Conservation (phyloP, 768 basidiomycete genomes). For the Mrakia blollopis region DNA sequence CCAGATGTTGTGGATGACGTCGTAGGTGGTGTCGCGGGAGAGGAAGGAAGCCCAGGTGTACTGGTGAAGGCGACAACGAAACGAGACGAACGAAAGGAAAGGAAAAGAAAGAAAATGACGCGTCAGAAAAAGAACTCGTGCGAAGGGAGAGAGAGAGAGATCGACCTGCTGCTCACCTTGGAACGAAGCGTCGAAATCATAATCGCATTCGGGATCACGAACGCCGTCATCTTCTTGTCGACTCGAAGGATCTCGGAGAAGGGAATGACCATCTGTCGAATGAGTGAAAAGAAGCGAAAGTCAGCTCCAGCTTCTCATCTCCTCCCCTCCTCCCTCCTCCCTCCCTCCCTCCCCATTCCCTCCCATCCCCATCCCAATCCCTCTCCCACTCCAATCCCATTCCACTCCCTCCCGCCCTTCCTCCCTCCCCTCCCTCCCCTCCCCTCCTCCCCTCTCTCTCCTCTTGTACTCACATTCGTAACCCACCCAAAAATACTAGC, state of each 20-base stretch:
- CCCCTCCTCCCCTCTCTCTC: too few relatives aligned
- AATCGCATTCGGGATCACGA: constrained; percentile 95
- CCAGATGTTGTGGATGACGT: constrained; percentile 96
- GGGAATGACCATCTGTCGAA: constrained; percentile 68
- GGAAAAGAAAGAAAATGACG: too few relatives aligned
- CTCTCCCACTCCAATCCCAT: too few relatives aligned
- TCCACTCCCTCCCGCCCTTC: too few relatives aligned
- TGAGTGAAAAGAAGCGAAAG: neutral
- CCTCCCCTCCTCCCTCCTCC: too few relatives aligned
- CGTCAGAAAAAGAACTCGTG: neutral
- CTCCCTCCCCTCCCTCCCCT: too few relatives aligned
- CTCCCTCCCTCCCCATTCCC: too few relatives aligned
- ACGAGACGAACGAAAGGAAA: neutral
- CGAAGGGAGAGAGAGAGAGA: neutral
- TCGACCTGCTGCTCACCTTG: constrained; percentile 39
- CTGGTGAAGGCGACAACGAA: constrained; percentile 53
- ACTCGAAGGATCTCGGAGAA: constrained; percentile 78
- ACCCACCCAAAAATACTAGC: constrained; percentile 99
- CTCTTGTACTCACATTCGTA: constrained; percentile 82
- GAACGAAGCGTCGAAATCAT: constrained; percentile 71
- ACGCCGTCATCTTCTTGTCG: constrained; percentile 96
- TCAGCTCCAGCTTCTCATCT: too few relatives aligned
- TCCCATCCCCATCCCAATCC: too few relatives aligned
- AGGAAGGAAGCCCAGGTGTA: constrained; percentile 96
- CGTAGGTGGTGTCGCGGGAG: constrained; percentile 89